Evolutionary conservation across 225 moss, liverwort and hornwort genomes (phyloP).

Genomic region (Polytrichum commune): DNA sequence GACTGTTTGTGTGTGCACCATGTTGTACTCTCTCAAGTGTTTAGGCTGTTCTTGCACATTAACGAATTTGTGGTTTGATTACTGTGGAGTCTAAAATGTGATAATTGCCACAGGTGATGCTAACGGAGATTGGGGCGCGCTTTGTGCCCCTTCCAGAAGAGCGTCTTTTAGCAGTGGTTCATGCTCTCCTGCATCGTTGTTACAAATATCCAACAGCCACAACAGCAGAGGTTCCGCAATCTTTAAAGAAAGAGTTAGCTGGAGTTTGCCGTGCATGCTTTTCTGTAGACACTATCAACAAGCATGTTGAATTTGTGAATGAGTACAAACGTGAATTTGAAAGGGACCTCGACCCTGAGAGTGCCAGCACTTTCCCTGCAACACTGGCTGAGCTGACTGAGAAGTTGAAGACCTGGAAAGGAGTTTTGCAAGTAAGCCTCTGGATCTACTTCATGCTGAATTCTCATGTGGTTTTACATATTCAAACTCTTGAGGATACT

Average conservation of each 20-base stretch:
- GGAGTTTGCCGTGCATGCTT: constrained; percentile 99
- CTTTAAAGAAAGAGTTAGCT: constrained; percentile 94
- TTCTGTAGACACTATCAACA: constrained; percentile 94
- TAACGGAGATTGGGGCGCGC: constrained; percentile 97
- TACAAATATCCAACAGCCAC: constrained; percentile 99
- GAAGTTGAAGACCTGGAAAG: constrained; percentile 96
- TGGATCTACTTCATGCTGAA: neutral
- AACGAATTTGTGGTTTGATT: too few species aligned
- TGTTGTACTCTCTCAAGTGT: too few species aligned
- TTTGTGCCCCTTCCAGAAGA: constrained; percentile 99
- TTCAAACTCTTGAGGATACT: too few species aligned
- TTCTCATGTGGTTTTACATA: too few species aligned
- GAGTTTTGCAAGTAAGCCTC: constrained; percentile 59
- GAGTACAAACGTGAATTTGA: constrained; percentile 99
- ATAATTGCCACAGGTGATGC: constrained; percentile 68
- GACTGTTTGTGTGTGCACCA: too few species aligned
- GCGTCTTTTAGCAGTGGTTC: constrained; percentile 91
- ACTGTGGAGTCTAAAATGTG: neutral
- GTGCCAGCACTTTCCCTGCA: constrained; percentile 93
- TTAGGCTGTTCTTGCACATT: too few species aligned
- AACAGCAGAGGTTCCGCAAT: constrained; percentile 98
- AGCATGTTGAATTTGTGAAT: constrained; percentile 97
- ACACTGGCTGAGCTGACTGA: constrained; percentile 94
- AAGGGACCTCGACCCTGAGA: constrained; percentile 94
- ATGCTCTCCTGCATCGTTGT: constrained; percentile 93